These are phyloP conservation scores for Saccharomycopsis javanensis DNA, from an alignment of 805 yeast species.

Conservation along the genomic window DNA sequence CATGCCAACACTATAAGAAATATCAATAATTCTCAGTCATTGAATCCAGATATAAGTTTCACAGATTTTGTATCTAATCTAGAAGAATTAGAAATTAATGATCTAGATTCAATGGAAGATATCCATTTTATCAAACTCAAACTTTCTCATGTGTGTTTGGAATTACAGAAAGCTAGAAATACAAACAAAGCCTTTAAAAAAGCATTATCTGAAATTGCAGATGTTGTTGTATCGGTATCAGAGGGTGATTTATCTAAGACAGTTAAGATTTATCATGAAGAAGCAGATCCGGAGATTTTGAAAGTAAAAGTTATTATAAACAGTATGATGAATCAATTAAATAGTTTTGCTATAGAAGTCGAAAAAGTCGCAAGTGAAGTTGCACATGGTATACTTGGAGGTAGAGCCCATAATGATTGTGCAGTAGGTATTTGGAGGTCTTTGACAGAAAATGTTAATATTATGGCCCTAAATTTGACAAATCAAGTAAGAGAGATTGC, in stretches of 20 bases:
- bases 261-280: constrained; percentile 62
- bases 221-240: constrained; percentile 80
- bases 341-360: constrained; percentile 71
- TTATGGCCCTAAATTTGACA: constrained; percentile 38
- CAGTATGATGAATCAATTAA: constrained; percentile 82
- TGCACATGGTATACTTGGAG: constrained; percentile 84
- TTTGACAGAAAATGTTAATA: constrained; percentile 74
- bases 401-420: constrained; percentile 79
- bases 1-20: not conserved
- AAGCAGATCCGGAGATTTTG: constrained; percentile 68
- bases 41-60: not conserved
- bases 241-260: constrained; percentile 81
- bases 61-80: constrained; percentile 8
- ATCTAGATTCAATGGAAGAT: constrained; percentile 13
- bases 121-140: constrained; percentile 10
- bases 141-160: constrained; percentile 10
- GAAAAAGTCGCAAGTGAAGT: constrained; percentile 84
- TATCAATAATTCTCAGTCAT: not conserved
- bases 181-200: constrained; percentile 66
- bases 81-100: constrained; percentile 11
- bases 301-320: constrained; percentile 76
- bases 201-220: constrained; percentile 71
- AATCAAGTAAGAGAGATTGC: constrained; percentile 57
- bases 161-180: constrained; percentile 16
- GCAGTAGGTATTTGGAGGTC: constrained; percentile 84